A percentile compares a stretch with the other conserved stretches of the same genome.
Conservation (phyloP, 176 grass and related monocot species). For the Alloteropsis semialata region DNA sequence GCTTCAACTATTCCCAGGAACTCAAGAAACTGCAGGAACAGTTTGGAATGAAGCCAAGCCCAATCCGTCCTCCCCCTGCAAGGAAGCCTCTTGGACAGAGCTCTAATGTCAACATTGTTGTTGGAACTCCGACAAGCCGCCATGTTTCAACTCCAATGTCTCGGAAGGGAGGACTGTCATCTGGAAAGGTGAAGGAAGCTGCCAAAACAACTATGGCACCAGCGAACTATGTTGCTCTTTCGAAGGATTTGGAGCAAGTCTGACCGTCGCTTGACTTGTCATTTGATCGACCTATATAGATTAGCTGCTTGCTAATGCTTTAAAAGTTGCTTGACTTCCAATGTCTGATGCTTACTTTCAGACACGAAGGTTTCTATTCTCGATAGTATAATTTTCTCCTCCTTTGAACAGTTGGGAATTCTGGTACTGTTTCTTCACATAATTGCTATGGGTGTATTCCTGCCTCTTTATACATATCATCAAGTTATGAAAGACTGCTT, state of each 20-base stretch:
- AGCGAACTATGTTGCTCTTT: constrained; percentile 72
- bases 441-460: background rate
- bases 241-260: constrained; percentile 44
- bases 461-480: background rate
- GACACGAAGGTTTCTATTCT: background rate
- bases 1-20: constrained; percentile 54
- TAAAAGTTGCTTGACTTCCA: background rate
- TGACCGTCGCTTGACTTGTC: constrained; percentile 5
- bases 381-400: background rate
- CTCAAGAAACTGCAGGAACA: constrained; percentile 88
- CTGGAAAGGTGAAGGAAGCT: constrained; percentile 54
- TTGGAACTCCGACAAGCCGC: constrained; percentile 49
- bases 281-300: constrained; percentile 10
- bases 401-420: background rate
- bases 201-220: constrained; percentile 38
- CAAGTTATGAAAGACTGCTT: background rate
- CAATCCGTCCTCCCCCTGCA: constrained; percentile 48
- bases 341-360: background rate
- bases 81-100: constrained; percentile 92
- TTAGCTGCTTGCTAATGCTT: constrained; percentile 40
- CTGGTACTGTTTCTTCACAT: background rate
- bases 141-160: constrained; percentile 49
- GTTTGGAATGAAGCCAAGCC: constrained; percentile 69
- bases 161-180: constrained; percentile 47
- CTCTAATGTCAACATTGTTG: constrained; percentile 55